Conservation (phyloP, 345 rosid genomes). For the Pugionium cornutum region DNA sequence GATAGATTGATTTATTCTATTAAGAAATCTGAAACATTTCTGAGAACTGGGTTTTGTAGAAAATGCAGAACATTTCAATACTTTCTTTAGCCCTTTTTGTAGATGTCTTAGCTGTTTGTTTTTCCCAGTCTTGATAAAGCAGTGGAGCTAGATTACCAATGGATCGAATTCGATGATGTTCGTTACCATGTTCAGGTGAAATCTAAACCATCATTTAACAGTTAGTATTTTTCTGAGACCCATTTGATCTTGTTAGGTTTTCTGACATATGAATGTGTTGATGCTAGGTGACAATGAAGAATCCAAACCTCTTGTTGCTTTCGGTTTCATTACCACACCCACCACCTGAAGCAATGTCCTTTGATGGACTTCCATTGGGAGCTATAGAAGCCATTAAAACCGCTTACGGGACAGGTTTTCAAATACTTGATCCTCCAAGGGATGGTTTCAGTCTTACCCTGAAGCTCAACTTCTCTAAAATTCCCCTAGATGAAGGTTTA, state of each 20-base stretch:
- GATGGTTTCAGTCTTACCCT: constrained; percentile 94
- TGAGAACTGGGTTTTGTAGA: constrained; percentile 18
- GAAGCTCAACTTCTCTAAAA: constrained; percentile 82
- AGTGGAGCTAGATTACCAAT: constrained; percentile 83
- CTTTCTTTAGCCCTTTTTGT: background rate
- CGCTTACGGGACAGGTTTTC: constrained; percentile 70
- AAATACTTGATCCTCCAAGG: constrained; percentile 97
- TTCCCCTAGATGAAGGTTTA: constrained; percentile 88
- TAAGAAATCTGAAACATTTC: constrained; percentile 16
- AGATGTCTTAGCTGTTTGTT: background rate
- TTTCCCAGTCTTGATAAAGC: constrained; percentile 77
- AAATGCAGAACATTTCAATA: constrained; percentile 5
- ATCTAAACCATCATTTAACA: background rate
- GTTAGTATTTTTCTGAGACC: background rate
- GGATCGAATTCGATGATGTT: constrained; percentile 93
- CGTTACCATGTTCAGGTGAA: constrained; percentile 94
- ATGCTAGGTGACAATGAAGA: constrained; percentile 80
- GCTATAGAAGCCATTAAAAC: constrained; percentile 95
- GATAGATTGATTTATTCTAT: background rate
- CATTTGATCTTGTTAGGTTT: constrained; percentile 1
- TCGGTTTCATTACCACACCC: constrained; percentile 89
- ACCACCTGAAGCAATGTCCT: constrained; percentile 75
- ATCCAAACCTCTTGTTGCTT: constrained; percentile 63
- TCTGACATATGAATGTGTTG: constrained; percentile 22
- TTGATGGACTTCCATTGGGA: constrained; percentile 87